Base-by-base conservation (phyloP, 352 stramenopile species). In the Albugo laibachii region DNA sequence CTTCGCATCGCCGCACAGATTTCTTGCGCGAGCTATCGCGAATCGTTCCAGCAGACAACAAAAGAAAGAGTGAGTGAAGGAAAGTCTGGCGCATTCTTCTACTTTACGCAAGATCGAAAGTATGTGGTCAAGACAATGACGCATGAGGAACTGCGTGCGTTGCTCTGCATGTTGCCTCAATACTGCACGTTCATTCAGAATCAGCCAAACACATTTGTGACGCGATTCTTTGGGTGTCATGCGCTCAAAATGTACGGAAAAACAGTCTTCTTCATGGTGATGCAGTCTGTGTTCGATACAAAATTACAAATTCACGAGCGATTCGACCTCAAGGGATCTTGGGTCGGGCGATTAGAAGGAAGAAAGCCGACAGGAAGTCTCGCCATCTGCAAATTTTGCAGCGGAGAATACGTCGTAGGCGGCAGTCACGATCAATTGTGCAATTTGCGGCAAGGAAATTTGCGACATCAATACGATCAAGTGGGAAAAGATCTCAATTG, bases 71-170 rank as follows among this genome's bases (percentile, higher is more conserved):
- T 91, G 50, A 89, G 74, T 36, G 76, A 91, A 61, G 79, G 79
- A 54, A 93, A 93, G 62, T 88, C 73, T 43, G 80, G 80, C 11
- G 84, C 79, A 10, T 93, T 92, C 49, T 62, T 93, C 36, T 93
- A 92, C 49, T 93, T 87, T 62, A 91, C 80, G 1, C 75, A 77
- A 36, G 79, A 93, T 48, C 75, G 91, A 50, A 64, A 70, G 41
- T 93, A 85, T 50, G 92, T 93, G 21, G 63, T 93, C 50, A 93
- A 93, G 64, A 93, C 80, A 14, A 91, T 74, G 47, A 88, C 79
- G 5, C 64, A 73, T 27, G 74, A 55, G 5, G 80, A 93, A 52
- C 77, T 86, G 44, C 66, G 73, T 38, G 92, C 87, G 50, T 49
- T 93, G 48, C 55, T 91, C 36, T 69, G 84, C 45, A 93, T 93